Evolutionary conservation across 2,329 filamentous ascomycete species (phyloP).

Genomic region (Fusarium sp.): DNA sequence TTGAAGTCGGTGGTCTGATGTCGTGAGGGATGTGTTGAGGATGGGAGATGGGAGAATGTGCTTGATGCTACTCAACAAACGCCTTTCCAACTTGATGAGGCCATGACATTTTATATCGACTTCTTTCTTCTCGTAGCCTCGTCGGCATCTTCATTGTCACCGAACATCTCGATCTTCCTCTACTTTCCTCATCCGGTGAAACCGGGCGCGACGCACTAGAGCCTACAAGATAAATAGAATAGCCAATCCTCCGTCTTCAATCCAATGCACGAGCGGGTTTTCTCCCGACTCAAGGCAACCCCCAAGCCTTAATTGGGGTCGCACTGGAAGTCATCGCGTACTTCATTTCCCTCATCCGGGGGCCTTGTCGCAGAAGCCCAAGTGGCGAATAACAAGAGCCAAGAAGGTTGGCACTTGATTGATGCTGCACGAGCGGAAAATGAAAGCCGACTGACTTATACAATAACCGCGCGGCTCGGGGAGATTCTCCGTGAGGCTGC

Average conservation of each 20-base stretch:
- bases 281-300: not conserved
- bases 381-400: not conserved
- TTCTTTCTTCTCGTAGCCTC: not conserved
- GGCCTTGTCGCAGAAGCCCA: not conserved
- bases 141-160: not conserved
- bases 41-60: not conserved
- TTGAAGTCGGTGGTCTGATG: not conserved
- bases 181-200: constrained; percentile 1
- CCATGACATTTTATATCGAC: not conserved
- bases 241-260: not conserved
- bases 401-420: not conserved
- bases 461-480: not conserved
- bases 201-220: not conserved
- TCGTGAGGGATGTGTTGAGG: not conserved
- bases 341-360: not conserved
- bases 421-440: constrained; percentile 12
- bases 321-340: not conserved
- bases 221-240: not conserved
- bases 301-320: not conserved
- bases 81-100: not conserved
- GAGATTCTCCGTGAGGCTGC: not conserved
- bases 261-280: not conserved
- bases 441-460: constrained; percentile 6
- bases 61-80: not conserved
- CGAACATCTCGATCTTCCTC: not conserved